These are phyloP conservation scores for Ceratobasidium theobromae DNA, from an alignment of 1,284 basidiomycete species.

Conservation along the genomic window DNA sequence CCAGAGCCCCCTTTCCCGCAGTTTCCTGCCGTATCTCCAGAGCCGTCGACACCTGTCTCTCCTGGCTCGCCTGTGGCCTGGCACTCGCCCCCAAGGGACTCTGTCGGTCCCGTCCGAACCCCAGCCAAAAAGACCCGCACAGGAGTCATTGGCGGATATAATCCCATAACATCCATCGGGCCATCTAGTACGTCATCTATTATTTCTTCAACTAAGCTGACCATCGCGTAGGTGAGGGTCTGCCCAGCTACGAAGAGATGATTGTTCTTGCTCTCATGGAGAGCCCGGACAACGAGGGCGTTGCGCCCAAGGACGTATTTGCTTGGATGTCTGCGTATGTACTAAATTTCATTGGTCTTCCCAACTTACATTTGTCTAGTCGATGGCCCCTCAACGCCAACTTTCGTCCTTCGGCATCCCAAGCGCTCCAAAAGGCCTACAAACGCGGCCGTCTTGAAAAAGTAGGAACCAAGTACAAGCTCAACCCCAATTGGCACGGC, in stretches of 20 bases:
- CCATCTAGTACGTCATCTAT: conserved; percentile 6
- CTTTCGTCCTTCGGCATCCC: conserved; percentile 79
- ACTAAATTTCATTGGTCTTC: not conserved
- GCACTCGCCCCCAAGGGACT: not conserved
- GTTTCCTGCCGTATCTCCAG: too few species aligned
- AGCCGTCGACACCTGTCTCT: too few species aligned
- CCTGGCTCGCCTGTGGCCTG: too few species aligned
- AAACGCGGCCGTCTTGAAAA: conserved; percentile 76
- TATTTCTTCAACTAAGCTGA: not conserved
- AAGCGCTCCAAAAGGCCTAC: conserved; percentile 78
- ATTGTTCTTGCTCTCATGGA: conserved; percentile 72
- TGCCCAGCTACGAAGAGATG: conserved; percentile 85
- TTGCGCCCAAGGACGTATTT: conserved; percentile 75
- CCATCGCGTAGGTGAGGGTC: conserved; percentile 44
- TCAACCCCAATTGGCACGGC: conserved; percentile 76
- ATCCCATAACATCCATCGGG: conserved; percentile 25
- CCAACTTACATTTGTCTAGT: conserved; percentile 26
- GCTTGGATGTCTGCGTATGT: conserved; percentile 58
- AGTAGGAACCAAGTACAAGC: conserved; percentile 61
- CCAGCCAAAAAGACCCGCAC: conserved; percentile 22
- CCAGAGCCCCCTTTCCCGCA: conserved; percentile 33
- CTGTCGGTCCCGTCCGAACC: conserved; percentile 3
- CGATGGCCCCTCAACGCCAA: conserved; percentile 81
- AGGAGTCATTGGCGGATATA: conserved; percentile 19
- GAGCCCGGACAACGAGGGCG: conserved; percentile 61